These are phyloP conservation scores for Lactarius sp. DNA, from an alignment of 768 basidiomycete genomes.

Conservation along the genomic window DNA sequence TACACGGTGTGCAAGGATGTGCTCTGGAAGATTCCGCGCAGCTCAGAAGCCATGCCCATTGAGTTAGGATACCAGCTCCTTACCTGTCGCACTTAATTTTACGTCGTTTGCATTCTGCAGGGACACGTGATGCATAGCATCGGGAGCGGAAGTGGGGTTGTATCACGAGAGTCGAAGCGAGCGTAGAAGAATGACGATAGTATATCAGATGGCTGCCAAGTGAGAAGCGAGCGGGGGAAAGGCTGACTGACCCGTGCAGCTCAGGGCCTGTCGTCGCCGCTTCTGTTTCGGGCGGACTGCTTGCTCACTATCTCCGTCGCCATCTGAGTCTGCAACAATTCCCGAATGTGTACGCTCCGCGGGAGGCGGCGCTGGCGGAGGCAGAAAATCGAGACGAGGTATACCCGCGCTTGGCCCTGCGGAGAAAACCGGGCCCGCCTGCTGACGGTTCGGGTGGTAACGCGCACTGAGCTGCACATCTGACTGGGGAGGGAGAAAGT, in stretches of 20 bases:
- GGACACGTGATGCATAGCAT: constrained; percentile 20
- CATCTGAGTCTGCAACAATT: constrained; percentile 51
- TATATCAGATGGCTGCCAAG: constrained; percentile 29
- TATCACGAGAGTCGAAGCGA: constrained; percentile 26
- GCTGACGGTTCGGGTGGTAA: constrained; percentile 19
- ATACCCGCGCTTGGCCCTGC: constrained; percentile 24
- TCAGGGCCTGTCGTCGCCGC: constrained; percentile 73
- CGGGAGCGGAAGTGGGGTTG: constrained; percentile 28
- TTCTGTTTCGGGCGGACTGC: constrained; percentile 76
- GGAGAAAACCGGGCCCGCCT: constrained; percentile 9
- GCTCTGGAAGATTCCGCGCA: constrained; percentile 42
- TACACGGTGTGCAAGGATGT: constrained; percentile 79
- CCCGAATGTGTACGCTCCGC: constrained; percentile 32
- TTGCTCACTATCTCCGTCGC: constrained; percentile 37
- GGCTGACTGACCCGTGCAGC: constrained; percentile 66
- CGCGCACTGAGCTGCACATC: constrained; percentile 18
- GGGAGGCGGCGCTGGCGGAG: constrained; percentile 15
- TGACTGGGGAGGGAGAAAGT: constrained; percentile 24
- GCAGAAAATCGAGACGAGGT: constrained; percentile 23
- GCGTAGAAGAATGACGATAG: constrained; percentile 19
- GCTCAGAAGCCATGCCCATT: constrained; percentile 15
- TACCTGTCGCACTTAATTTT: constrained; percentile 89
- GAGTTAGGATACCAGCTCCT: constrained; percentile 24
- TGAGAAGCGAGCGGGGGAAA: constrained; percentile 23
- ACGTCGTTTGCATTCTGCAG: constrained; percentile 73